Base-by-base conservation (phyloP, 257 asterid genomes). In the Cynanchum wilfordii region DNA sequence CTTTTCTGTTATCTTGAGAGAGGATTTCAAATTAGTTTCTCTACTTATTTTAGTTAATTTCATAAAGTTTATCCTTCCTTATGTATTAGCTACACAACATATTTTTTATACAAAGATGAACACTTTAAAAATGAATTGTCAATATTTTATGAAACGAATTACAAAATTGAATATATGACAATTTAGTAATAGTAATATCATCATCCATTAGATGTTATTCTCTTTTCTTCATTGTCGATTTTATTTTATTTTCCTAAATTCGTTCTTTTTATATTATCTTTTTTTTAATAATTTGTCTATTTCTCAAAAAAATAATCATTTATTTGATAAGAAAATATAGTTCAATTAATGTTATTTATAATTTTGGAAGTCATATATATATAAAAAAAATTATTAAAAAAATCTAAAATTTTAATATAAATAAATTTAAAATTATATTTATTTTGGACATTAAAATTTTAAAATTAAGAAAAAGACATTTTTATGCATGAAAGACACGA, bases 21-120 rank as follows among this genome's bases (percentile, higher is more conserved):
- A 76, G 9, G 49, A 77, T 56, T 19, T 82, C 58, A 79, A 84
- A 78, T 74, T 86, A 65, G 80, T 67, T 19, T 75, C 73, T 17
- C 22, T 49, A 47, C 16, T 84, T 9, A 0, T 47, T 42, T 15
- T 86, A 52, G 25, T 75, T 52, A 1, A 4, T 70, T 60, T 49
- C 57, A 42, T 76, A 33, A 77, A 76, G 44, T 66, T 70, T n/a
- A n/a, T 69, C 27, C 27, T 77, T 55, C 27, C 25, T 55, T 8
- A 49, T 27, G 57, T 8, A 36, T 70, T 65, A 75, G 71, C 64
- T 79, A 73, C 82, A 51, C 73, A 73, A 72, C 20, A 66, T 20
- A 42, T 66, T n/a, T 5, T 71, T 54, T 62, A 40, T 51, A 62
- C 33, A 11, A 45, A 50, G 19, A 3, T 55, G 25, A 5, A 60